These are phyloP conservation scores for Oryza glaberrima DNA, from an alignment of 176 grass and related monocot species.

Conservation along the genomic window DNA sequence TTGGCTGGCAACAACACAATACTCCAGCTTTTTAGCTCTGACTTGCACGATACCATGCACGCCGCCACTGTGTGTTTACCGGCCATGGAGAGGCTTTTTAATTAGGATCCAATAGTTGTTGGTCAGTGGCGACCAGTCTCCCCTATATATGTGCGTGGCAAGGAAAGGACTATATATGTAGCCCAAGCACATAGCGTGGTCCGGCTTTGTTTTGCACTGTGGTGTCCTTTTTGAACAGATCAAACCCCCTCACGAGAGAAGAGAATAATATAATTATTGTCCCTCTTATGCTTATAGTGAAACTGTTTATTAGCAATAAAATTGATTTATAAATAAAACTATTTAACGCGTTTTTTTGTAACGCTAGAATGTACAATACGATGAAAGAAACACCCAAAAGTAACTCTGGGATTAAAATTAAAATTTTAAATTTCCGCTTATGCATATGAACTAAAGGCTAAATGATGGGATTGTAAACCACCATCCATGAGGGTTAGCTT, in stretches of 20 bases:
- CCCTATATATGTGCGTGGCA: background rate
- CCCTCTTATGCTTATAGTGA: no score
- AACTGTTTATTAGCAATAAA: no score
- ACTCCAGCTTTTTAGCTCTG: background rate
- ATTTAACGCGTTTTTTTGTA: no score
- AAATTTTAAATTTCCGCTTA: no score
- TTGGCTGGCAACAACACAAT: background rate
- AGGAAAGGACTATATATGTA: background rate
- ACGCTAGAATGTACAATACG: no score
- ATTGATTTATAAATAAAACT: no score
- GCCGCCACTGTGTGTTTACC: conserved; percentile 14
- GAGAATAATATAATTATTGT: background rate
- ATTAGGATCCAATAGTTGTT: conserved; percentile 42
- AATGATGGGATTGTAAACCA: no score
- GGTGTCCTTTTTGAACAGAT: background rate
- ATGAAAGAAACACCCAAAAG: no score
- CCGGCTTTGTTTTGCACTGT: background rate
- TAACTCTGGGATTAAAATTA: no score
- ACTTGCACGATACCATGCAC: background rate
- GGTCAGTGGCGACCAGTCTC: conserved; percentile 20
- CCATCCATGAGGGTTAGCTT: background rate
- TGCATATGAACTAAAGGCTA: no score
- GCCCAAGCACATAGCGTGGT: background rate
- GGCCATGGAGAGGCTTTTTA: conserved; percentile 31
- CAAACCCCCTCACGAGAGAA: background rate